phyloP scores from a whole-genome alignment of 2,329 filamentous ascomycete species.

The Alternaria arborescens region DNA sequence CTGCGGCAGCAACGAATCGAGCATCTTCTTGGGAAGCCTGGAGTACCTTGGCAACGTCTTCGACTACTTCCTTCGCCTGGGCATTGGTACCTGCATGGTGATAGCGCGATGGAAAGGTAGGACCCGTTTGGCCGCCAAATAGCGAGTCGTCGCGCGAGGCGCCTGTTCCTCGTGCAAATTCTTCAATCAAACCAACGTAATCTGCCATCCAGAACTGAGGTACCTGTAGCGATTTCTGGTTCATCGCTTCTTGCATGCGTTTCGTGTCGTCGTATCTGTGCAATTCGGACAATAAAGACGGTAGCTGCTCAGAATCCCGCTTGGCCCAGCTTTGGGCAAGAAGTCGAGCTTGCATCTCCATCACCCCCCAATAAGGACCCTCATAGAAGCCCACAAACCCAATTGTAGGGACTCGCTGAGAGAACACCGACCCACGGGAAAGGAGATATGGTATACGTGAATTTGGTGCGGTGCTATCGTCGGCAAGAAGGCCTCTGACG shows the following conservation, averaged over 20 bases:
- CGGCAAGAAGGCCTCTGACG: slow-evolving; percentile 62
- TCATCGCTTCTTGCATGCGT: slow-evolving; percentile 57
- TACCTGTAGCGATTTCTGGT: slow-evolving; percentile 53
- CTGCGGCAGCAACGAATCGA: slow-evolving; percentile 69
- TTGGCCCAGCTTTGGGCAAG: slow-evolving; percentile 67
- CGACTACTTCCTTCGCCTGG: slow-evolving; percentile 57
- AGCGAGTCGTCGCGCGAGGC: slow-evolving; percentile 57
- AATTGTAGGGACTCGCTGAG: slow-evolving; percentile 67
- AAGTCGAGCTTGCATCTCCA: slow-evolving; percentile 84
- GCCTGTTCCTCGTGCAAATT: slow-evolving; percentile 68
- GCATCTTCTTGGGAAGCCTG: slow-evolving; percentile 55
- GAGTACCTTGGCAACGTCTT: slow-evolving; percentile 55
- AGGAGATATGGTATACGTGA: slow-evolving; percentile 64
- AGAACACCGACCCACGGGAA: slow-evolving; percentile 72
- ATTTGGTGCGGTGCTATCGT: slow-evolving; percentile 64
- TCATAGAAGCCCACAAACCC: slow-evolving; percentile 87
- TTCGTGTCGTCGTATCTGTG: slow-evolving; percentile 31
- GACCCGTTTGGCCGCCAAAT: slow-evolving; percentile 60
- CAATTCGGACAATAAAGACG: not conserved
- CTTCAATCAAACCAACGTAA: slow-evolving; percentile 78
- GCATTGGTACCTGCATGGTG: slow-evolving; percentile 37
- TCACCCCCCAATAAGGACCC: slow-evolving; percentile 84
- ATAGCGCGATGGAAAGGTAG: slow-evolving; percentile 49
- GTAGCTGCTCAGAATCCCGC: slow-evolving; percentile 26
- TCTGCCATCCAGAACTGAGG: slow-evolving; percentile 85